phyloP scores from a whole-genome alignment of 1,284 basidiomycete genomes.

The Inonotus obliquus region DNA sequence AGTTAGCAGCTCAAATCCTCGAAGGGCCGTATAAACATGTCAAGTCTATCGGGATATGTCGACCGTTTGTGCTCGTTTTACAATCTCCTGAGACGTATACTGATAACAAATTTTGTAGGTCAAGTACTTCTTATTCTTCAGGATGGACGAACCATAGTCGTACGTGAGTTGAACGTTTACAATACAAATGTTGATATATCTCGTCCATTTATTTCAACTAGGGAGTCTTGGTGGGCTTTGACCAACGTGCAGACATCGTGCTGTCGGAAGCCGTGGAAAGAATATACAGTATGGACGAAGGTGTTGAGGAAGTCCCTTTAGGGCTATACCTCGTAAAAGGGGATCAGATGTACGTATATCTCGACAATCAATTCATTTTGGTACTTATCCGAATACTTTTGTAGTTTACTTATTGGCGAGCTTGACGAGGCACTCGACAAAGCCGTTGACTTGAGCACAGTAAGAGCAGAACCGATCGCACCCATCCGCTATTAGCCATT shows the following conservation, averaged over 20 bases:
- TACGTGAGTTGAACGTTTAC: conserved; percentile 32
- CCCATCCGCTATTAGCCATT: conserved; percentile 62
- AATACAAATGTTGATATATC: conserved; percentile 19
- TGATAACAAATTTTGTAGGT: conserved; percentile 36
- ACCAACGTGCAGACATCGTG: conserved; percentile 91
- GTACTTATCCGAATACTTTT: conserved; percentile 1
- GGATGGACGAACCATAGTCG: conserved; percentile 86
- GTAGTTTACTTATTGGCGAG: conserved; percentile 85
- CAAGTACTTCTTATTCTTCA: conserved; percentile 86
- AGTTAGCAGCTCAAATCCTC: neutral
- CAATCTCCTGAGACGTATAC: neutral
- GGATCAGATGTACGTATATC: conserved; percentile 81
- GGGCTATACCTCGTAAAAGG: conserved; percentile 97
- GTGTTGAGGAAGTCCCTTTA: conserved; percentile 92
- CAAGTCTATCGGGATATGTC: conserved; percentile 81
- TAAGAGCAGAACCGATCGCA: conserved; percentile 86
- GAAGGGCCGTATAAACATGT: conserved; percentile 41
- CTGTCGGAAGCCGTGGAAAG: conserved; percentile 88
- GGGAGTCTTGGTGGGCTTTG: conserved; percentile 87
- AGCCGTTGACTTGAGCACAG: conserved; percentile 70
- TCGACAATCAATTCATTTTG: neutral
- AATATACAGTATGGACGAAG: conserved; percentile 84
- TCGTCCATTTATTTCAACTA: conserved; percentile 30
- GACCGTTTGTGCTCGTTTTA: conserved; percentile 50
- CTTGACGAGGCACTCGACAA: conserved; percentile 84